phyloP scores from a whole-genome alignment of 2,329 filamentous ascomycete species.

The Ceratocystis papillata region DNA sequence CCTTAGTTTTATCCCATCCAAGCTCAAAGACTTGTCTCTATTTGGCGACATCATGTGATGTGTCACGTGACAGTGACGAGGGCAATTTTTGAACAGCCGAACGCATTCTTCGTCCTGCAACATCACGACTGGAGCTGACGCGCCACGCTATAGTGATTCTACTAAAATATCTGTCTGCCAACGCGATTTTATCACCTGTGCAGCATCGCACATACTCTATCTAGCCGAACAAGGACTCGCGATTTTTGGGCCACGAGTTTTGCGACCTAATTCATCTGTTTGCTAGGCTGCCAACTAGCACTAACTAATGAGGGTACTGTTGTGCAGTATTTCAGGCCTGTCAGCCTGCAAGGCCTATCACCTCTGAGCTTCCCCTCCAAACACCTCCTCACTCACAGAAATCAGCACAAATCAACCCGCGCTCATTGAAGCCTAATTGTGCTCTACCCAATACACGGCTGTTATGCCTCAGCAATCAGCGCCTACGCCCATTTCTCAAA shows the following conservation, averaged over 20 bases:
- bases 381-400: not conserved
- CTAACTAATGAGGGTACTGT: constrained; percentile 40
- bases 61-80: constrained; percentile 20
- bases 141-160: constrained; percentile 12
- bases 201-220: not conserved
- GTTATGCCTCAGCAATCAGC: constrained; percentile 19
- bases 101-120: constrained; percentile 18
- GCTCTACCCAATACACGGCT: not conserved
- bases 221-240: not conserved
- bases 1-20: constrained; percentile 1
- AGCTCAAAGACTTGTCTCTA: constrained; percentile 6
- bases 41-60: constrained; percentile 11
- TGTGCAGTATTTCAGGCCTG: constrained; percentile 40
- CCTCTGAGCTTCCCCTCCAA: constrained; percentile 18
- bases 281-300: constrained; percentile 27
- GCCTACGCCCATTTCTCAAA: constrained; percentile 3
- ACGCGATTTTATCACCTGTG: constrained; percentile 14
- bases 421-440: not conserved
- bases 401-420: not conserved
- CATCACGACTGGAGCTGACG: constrained; percentile 15
- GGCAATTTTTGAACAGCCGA: constrained; percentile 21
- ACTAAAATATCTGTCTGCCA: not conserved
- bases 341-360: constrained; percentile 35
- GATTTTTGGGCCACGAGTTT: not conserved
- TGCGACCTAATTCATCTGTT: not conserved